These are phyloP conservation scores for Aureobasidium pullulans DNA, from an alignment of 2,329 filamentous ascomycete species.

Conservation along the genomic window DNA sequence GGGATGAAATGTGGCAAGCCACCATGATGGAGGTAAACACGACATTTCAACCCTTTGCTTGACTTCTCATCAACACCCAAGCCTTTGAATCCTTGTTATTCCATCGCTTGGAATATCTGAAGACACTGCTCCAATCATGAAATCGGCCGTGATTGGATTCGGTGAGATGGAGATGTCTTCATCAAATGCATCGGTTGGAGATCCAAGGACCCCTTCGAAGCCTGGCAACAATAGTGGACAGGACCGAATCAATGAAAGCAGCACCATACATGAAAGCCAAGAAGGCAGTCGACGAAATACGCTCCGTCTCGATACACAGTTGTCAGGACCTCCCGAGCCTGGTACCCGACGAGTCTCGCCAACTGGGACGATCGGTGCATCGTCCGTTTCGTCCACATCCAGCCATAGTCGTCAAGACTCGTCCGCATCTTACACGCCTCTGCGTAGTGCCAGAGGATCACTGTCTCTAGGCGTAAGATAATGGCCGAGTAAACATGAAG, in stretches of 20 bases:
- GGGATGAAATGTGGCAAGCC: neutral
- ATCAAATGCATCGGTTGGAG: neutral
- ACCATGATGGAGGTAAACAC: neutral
- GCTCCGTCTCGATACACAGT: neutral
- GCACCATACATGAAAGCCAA: neutral
- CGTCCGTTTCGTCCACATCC: neutral
- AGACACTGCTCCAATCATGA: neutral
- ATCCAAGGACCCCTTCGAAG: neutral
- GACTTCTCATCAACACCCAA: neutral
- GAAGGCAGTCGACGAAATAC: neutral
- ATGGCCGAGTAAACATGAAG: neutral
- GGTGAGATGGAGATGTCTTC: neutral
- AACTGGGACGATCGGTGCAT: neutral
- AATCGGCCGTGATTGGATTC: neutral
- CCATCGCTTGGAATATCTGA: neutral
- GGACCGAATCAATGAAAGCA: neutral
- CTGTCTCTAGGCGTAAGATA: neutral
- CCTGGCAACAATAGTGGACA: neutral
- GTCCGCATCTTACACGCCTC: neutral
- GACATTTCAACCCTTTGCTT: neutral
- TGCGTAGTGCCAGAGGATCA: slow-evolving; percentile 1
- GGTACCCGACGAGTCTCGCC: neutral
- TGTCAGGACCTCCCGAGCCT: neutral
- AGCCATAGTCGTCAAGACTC: neutral
- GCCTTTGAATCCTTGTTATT: neutral